Base-by-base conservation (phyloP, 768 basidiomycete species). In the Psilocybe tampanensis region DNA sequence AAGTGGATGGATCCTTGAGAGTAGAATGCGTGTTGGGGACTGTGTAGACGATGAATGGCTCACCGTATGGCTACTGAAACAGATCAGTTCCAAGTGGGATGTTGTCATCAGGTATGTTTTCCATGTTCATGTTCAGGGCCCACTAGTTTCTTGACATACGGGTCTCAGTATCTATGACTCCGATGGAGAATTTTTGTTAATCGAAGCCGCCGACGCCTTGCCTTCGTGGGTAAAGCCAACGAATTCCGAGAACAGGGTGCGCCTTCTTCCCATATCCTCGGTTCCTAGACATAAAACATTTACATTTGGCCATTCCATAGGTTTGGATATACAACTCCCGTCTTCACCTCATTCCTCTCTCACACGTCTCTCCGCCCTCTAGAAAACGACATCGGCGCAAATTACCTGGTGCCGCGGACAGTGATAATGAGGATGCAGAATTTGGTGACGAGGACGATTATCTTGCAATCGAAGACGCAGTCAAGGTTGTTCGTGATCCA, bases 1-100 rank as follows among this genome's bases (percentile, higher is more conserved):
- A 17, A 58, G 74, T 49, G 48, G 54, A n/a, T 87, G 82, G 74
- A 74, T 86, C 41, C 72, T 98, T 1, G 87, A 94, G 66, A 94
- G 95, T 8, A 76, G 79, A 44, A 92, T 95, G 88, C 79, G 95
- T 44, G 91, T 98, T 21, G 96, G 97, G 2, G 97, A 99, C 72
- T 91, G 87, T 51, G 83, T 98, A n/a, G 95, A 99, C 70, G 97
- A 99, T 65, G 97, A 99, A 72, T 99, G 97, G 97, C 89, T 88
- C 68, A 80, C 84, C 13, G 94, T 98, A 17, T 98, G 93, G 92
- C 76, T 98, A 45, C 74, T 98, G 56, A 82, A 79, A 64, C 83
- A 92, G 71, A 78, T 96, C 55, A 89, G 86, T 59, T 73, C 78
- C 39, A 85, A 84, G 59, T 95, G 90, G 89, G 89, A 94, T 61